Conservation (phyloP, 140 eudicot genomes). For the Cichorium intybus region DNA sequence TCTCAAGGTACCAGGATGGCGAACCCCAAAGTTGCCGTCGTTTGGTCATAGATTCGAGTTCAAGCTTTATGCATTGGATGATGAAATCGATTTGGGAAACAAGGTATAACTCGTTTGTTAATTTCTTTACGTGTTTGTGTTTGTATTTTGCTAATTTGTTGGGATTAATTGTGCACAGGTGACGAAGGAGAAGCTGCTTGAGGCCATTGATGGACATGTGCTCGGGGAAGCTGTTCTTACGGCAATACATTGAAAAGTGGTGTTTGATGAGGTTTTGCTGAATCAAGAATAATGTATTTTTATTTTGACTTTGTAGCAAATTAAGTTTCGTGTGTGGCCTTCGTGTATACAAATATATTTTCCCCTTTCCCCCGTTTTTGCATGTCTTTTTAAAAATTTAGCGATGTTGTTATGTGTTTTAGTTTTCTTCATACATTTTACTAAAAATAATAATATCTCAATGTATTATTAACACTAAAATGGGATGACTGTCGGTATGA, state of each 20-base stretch:
- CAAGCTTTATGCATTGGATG: constrained; percentile 78
- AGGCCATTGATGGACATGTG: constrained; percentile 69
- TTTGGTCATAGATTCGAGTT: constrained; percentile 79
- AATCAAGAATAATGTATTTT: constrained; percentile 2
- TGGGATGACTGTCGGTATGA: too few relatives aligned
- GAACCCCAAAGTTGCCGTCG: constrained; percentile 47
- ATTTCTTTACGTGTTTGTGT: neutral
- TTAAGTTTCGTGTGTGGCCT: neutral
- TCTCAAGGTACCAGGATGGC: constrained; percentile 78
- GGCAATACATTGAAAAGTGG: constrained; percentile 15
- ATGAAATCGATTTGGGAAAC: constrained; percentile 59
- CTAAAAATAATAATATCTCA: too few relatives aligned
- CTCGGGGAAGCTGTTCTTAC: constrained; percentile 66
- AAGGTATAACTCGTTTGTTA: constrained; percentile 35
- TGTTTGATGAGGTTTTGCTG: neutral
- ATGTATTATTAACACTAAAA: too few relatives aligned
- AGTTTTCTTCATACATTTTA: too few relatives aligned
- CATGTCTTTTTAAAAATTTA: neutral
- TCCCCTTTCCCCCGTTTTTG: too few relatives aligned
- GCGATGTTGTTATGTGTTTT: too few relatives aligned
- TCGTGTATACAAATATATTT: neutral
- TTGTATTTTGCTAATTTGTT: neutral
- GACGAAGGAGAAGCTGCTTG: constrained; percentile 68
- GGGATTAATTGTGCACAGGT: constrained; percentile 33
- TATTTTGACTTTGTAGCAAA: neutral